Evolutionary conservation across 2,329 filamentous ascomycete species (phyloP), one percentile per base, ranked within the genome.

Genomic region (Hirsutella minnesotensis): DNA sequence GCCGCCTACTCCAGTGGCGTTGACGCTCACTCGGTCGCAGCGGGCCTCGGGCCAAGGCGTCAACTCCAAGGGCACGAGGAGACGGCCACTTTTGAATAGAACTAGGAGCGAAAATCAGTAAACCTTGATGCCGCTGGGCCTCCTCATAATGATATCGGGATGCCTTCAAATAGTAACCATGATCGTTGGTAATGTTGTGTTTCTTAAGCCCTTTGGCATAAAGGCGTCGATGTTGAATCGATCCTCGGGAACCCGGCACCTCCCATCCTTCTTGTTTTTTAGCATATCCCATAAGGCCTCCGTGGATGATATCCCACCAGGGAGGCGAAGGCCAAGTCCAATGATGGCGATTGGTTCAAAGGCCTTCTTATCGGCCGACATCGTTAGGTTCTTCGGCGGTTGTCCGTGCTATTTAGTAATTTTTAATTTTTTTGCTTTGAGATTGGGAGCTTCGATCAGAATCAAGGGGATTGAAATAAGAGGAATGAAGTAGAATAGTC

Each of bases 11-110:
- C 66, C 66, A 39, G 69, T 70, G 38, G 56, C 59, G 51, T 68
- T 69, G 40, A 70, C 57, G 44, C 67, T 70, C 43, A 69, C 64
- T 12, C 69, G 61, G 1, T 64, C 58, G 7, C 60, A 51, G 9
- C 64, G 60, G 2, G 50, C 38, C 2, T 51, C 36, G 0, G 64
- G 64, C 62, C 64, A 68, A 2, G 53, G 45, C 0, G 51, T 61
- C n/a, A 60, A 52, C n/a, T 58, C 49, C 0, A 50, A 49, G 0
- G 64, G 60, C 7, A 62, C 55, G 3, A 7, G 35, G 1, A 59
- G 48, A 8, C 54, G 53, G 10, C 30, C 43, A 9, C 50, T 40
- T 3, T 48, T 46, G 34, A 54, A 57, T 1, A 46, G 48, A 19
- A 40, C 38, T 39, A 16, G 24, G 9, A 12, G 18, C 22, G 5